Conservation (phyloP, 768 basidiomycete species). For the Rhodotorula kratochvilovae region DNA sequence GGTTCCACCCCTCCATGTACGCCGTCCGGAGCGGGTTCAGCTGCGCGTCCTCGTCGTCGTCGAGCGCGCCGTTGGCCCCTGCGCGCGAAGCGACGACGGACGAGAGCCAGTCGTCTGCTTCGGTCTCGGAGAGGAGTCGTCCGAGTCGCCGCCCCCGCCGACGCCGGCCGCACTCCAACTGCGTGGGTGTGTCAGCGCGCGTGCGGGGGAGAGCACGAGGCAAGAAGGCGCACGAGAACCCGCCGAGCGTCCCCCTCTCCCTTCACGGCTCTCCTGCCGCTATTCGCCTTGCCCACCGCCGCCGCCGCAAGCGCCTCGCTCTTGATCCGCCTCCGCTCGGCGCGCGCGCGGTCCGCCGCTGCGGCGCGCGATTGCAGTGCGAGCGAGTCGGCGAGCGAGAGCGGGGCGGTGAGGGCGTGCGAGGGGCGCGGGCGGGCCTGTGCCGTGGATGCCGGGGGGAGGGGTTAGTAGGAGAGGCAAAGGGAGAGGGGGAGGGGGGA, state of each 20-base stretch:
- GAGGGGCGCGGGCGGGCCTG: slow-evolving; percentile 1
- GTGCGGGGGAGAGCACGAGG: too few species aligned
- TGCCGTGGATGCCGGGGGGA: background rate
- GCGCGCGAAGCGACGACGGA: background rate
- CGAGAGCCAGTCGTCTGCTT: slow-evolving; percentile 19
- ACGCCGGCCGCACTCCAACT: too few species aligned
- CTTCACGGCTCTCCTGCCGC: too few species aligned
- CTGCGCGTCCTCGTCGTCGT: slow-evolving; percentile 33
- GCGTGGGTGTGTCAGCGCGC: too few species aligned
- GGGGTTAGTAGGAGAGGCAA: background rate
- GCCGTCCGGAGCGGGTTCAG: slow-evolving; percentile 33
- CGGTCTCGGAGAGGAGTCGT: slow-evolving; percentile 13
- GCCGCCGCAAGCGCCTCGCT: background rate
- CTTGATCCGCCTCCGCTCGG: background rate
- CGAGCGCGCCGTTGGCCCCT: slow-evolving; percentile 15
- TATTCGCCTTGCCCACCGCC: background rate
- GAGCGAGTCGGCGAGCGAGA: slow-evolving; percentile 33
- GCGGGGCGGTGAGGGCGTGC: background rate
- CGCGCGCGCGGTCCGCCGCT: slow-evolving; percentile 6
- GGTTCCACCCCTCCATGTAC: slow-evolving; percentile 21
- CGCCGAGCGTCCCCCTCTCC: too few species aligned
- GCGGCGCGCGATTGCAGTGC: slow-evolving; percentile 25
- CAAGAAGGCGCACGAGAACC: too few species aligned
- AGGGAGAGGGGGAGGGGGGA: background rate
- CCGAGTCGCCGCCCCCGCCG: slow-evolving; percentile 8